Percentiles rank a stretch among this genome's conserved stretches.
Conservation (phyloP, 495 filamentous ascomycete genomes). For the Echria macrotheca region DNA sequence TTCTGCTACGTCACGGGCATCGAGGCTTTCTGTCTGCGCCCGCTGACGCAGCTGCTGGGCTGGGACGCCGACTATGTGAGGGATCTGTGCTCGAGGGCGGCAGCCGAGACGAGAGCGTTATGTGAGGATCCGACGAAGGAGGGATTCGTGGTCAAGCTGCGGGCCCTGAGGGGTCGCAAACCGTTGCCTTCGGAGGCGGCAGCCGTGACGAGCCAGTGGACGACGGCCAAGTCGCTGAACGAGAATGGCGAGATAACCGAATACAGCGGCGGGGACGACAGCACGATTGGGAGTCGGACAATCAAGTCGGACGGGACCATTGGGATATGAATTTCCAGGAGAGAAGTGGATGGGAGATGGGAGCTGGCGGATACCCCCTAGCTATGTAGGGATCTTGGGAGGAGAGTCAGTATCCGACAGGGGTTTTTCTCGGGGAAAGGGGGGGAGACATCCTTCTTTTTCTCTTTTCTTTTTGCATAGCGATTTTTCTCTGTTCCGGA, state of each 20-base stretch:
- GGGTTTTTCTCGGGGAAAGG: background rate
- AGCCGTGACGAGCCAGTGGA: constrained; percentile 15
- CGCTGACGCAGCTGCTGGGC: constrained; percentile 52
- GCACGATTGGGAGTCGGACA: constrained; percentile 28
- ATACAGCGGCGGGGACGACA: constrained; percentile 25
- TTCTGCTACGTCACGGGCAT: constrained; percentile 59
- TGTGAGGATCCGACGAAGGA: constrained; percentile 37
- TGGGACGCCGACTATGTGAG: constrained; percentile 53
- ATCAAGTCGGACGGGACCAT: constrained; percentile 13
- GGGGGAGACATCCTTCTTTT: background rate
- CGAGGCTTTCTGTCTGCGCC: constrained; percentile 56
- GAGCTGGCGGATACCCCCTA: too few species aligned
- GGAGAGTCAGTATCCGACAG: too few species aligned
- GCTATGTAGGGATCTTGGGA: too few species aligned
- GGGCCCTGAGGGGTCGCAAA: constrained; percentile 54
- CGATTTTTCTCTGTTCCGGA: background rate
- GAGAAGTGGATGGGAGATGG: too few species aligned
- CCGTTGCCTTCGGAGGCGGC: constrained; percentile 26
- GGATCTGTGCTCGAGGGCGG: constrained; percentile 49
- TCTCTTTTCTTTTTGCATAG: too few species aligned
- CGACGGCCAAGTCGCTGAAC: constrained; percentile 18
- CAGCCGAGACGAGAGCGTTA: constrained; percentile 47
- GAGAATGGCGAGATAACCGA: constrained; percentile 22
- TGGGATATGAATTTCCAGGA: too few species aligned
- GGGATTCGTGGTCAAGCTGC: constrained; percentile 41